Percentiles rank a stretch among this genome's conserved stretches.
phyloP scores from a whole-genome alignment of 208 protist species.

The Trypanosoma conorhini region DNA sequence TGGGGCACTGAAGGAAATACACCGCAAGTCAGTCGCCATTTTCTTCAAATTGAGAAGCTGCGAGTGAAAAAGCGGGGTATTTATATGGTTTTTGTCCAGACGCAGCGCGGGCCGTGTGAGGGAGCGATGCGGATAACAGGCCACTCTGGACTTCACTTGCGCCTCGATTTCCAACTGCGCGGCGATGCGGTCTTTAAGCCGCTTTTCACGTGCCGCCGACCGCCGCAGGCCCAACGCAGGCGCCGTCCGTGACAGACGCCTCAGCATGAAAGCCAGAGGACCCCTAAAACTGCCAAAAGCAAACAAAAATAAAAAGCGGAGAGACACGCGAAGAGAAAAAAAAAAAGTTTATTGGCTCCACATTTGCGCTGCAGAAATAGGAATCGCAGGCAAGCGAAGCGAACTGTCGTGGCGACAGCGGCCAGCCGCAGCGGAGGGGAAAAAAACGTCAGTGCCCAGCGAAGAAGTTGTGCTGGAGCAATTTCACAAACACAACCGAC shows the following conservation, averaged over 20 bases:
- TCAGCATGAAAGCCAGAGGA: conserved; percentile 10
- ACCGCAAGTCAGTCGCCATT: conserved; percentile 66
- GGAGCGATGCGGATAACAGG: conserved; percentile 78
- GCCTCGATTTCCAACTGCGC: conserved; percentile 56
- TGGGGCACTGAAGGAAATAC: conserved; percentile 80
- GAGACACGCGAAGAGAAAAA: not conserved
- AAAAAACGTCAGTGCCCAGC: not conserved
- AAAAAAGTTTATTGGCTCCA: too few relatives aligned
- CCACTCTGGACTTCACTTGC: conserved; percentile 62
- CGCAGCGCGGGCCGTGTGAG: conserved; percentile 68
- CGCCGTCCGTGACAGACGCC: conserved; percentile 6
- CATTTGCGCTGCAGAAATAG: too few relatives aligned
- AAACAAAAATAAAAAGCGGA: not conserved
- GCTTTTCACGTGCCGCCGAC: conserved; percentile 19
- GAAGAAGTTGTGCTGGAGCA: not conserved
- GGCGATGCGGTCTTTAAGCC: conserved; percentile 57
- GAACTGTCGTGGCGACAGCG: not conserved
- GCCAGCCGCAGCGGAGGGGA: not conserved
- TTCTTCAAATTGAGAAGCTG: conserved; percentile 52
- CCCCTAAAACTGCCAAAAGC: not conserved
- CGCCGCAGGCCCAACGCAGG: conserved; percentile 1
- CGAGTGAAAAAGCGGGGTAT: conserved; percentile 50
- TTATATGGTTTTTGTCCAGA: conserved; percentile 35
- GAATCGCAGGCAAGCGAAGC: not conserved
- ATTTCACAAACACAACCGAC: not conserved